Evolutionary conservation across 2,329 filamentous ascomycete genomes (phyloP), one percentile per base, ranked within the genome.

Genomic region (Neodidymelliopsis sp.): DNA sequence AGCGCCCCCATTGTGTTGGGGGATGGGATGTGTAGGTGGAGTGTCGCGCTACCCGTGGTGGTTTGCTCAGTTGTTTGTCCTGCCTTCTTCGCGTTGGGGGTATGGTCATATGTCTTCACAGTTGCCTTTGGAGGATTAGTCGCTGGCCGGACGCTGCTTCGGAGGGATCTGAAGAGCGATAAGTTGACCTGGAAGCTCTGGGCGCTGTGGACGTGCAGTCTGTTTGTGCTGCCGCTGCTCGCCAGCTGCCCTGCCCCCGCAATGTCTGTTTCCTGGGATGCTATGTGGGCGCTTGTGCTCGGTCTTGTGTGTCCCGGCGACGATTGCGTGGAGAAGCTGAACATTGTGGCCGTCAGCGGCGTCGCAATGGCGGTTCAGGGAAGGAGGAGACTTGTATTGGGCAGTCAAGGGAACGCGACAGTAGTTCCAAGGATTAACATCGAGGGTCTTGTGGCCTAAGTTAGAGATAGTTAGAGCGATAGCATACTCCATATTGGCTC

Each of bases 1-100:
- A 60, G 64, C 1, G 38, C 63, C 16, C 67, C 67, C 2, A 49
- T 70, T 11, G 45, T 58, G 4, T 25, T 60, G 1, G 60, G 60
- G 2, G 55, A 62, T 16, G 37, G 12, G 8, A 3, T 40, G 8
- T 41, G 53, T 43, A 31, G 65, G 31, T 65, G 56, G 54, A 43
- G 43, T 6, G 56, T 63, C 10, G 60, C 59, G 2, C 18, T 66
- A 12, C 56, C 58, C 5, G 35, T 70, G 8, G 12, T 57, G 3
- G 16, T 61, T 4, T 56, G 51, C 23, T 55, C 57, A 2, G 35
- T 53, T 15, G 13, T 37, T 20, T 46, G 51, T 55, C 55, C 60
- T 0, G 15, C 36, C 4, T 67, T 62, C 40, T 68, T 60, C 52
- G 22, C 24, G 1, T 44, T 57, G 16, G 54, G 47, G 0, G 2